Conservation (phyloP, 2,329 filamentous ascomycete genomes). For the Emydomyces testavorans region DNA sequence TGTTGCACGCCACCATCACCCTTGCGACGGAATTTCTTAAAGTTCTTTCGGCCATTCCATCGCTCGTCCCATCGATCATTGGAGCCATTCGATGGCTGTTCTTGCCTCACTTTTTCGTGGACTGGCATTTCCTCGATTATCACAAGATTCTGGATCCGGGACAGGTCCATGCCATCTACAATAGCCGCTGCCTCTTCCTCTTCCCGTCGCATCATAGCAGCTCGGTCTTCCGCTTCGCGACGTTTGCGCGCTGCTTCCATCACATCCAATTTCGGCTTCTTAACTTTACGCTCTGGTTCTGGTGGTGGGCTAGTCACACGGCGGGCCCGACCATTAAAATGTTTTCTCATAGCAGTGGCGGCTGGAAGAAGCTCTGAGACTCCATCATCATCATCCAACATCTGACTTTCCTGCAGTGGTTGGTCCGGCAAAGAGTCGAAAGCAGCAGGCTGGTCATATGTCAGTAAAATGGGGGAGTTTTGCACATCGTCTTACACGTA, state of each 20-base stretch:
- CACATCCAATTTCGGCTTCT: constrained; percentile 54
- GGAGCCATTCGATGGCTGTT: constrained; percentile 24
- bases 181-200: constrained; percentile 55
- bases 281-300: constrained; percentile 33
- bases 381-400: constrained; percentile 41
- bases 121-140: constrained; percentile 68
- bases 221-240: constrained; percentile 43
- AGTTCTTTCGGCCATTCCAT: constrained; percentile 94
- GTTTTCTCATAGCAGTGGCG: constrained; percentile 66
- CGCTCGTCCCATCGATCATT: constrained; percentile 67
- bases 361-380: constrained; percentile 66
- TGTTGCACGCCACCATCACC: constrained; percentile 30
- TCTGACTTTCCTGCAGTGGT: constrained; percentile 22
- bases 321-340: constrained; percentile 51
- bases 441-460: not conserved
- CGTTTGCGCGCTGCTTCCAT: constrained; percentile 50
- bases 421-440: constrained; percentile 19
- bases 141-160: constrained; percentile 60
- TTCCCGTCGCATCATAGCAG: constrained; percentile 45
- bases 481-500: not conserved
- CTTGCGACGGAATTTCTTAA: constrained; percentile 62
- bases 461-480: constrained; percentile 4
- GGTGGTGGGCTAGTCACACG: constrained; percentile 20
- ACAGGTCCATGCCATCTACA: constrained; percentile 56
- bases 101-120: constrained; percentile 21